phyloP scores from a whole-genome alignment of 768 basidiomycete genomes.

The Boletus fagicola region DNA sequence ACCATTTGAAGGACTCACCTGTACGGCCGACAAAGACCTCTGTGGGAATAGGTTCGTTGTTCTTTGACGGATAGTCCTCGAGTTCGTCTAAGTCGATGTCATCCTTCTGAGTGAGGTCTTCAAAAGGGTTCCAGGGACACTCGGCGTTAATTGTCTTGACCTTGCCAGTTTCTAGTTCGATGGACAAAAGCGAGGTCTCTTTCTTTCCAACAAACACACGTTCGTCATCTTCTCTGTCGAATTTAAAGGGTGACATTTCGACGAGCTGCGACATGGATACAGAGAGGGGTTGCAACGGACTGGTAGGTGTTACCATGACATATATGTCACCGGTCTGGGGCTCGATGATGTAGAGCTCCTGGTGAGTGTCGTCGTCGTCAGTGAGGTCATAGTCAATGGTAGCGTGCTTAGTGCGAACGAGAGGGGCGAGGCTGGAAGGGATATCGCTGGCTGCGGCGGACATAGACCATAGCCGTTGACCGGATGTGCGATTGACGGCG shows the following conservation, averaged over 20 bases:
- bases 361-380: slow-evolving; percentile 49
- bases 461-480: slow-evolving; percentile 87
- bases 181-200: slow-evolving; percentile 74
- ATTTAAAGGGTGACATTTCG: slow-evolving; percentile 81
- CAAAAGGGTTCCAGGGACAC: slow-evolving; percentile 73
- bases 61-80: slow-evolving; percentile 45
- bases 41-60: slow-evolving; percentile 29
- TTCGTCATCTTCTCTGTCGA: slow-evolving; percentile 50
- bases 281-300: slow-evolving; percentile 82
- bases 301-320: slow-evolving; percentile 67
- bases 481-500: slow-evolving; percentile 85
- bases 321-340: slow-evolving; percentile 94
- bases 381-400: slow-evolving; percentile 55
- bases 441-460: slow-evolving; percentile 50
- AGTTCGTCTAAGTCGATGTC: slow-evolving; percentile 58
- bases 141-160: slow-evolving; percentile 75
- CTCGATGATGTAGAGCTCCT: slow-evolving; percentile 90
- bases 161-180: slow-evolving; percentile 77
- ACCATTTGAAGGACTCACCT: slow-evolving; percentile 39
- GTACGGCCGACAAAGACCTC: slow-evolving; percentile 67
- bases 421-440: slow-evolving; percentile 62
- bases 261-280: slow-evolving; percentile 92
- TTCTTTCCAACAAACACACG: slow-evolving; percentile 89
- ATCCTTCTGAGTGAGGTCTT: slow-evolving; percentile 45
- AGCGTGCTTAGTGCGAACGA: slow-evolving; percentile 69